Percentiles rank a stretch among this genome's conserved stretches.
These are phyloP conservation scores for Aspergillus cristatus DNA, from an alignment of 495 filamentous ascomycete genomes.

Conservation along the genomic window DNA sequence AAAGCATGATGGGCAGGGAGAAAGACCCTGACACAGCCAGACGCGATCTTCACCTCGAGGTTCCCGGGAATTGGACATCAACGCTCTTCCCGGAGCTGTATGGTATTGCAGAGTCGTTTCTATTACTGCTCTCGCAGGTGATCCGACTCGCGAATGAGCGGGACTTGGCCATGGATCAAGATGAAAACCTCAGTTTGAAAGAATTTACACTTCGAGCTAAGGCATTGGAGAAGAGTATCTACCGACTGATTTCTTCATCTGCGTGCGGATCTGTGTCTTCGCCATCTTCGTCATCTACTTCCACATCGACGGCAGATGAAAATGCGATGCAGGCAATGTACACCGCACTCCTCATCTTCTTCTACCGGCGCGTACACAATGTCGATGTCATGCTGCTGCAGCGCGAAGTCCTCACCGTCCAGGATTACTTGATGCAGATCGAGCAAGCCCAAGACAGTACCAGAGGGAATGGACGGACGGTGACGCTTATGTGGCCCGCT, in stretches of 20 bases:
- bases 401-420: constrained; percentile 7
- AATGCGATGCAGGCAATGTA: constrained; percentile 11
- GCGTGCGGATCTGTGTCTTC: background rate
- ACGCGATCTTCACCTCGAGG: constrained; percentile 15
- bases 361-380: constrained; percentile 15
- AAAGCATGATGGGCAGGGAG: constrained; percentile 11
- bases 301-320: background rate
- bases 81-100: constrained; percentile 15
- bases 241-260: constrained; percentile 1
- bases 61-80: constrained; percentile 14
- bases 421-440: background rate
- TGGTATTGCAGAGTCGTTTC: constrained; percentile 13
- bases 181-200: constrained; percentile 2
- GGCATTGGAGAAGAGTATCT: constrained; percentile 11
- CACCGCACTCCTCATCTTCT: constrained; percentile 12
- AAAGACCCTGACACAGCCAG: constrained; percentile 12
- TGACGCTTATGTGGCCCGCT: constrained; percentile 13
- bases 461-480: constrained; percentile 2
- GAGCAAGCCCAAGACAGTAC: constrained; percentile 5
- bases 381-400: constrained; percentile 12
- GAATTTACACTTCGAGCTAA: constrained; percentile 16
- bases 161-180: constrained; percentile 8
- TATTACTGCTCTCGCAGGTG: constrained; percentile 17
- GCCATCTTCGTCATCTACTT: no score
- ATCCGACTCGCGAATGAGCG: constrained; percentile 16